Evolutionary conservation across 2,329 filamentous ascomycete genomes (phyloP), one percentile per base, ranked within the genome.

Genomic region (Xylaria sp.): DNA sequence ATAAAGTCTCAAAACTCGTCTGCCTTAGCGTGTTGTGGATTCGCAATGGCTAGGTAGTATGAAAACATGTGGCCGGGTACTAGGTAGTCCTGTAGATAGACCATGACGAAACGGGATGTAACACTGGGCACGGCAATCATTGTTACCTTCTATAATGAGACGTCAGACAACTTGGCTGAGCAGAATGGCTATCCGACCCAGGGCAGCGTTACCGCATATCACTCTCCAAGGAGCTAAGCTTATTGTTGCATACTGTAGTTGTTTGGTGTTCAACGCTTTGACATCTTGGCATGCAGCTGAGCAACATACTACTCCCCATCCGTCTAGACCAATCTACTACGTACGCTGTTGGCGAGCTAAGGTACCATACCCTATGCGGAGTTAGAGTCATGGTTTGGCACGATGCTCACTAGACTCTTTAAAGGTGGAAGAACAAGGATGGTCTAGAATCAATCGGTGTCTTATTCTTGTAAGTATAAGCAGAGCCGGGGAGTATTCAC

Each of bases 211-310:
- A 58, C 41, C 41, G 31, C 35, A 10, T 41, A 27, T 21, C 19
- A 5, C 25, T 21, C 41, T 19, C 25, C 4, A 31, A 17, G 23
- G 15, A 52, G 46, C 46, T 52, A 52, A 41, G 31, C 53, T 40
- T 47, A 9, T 47, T 48, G 10, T 43, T 23, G 23, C 25, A 46
- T 35, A n/a, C n/a, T n/a, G n/a, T n/a, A 35, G 41, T 27, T 33
- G 11, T 54, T 51, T 35, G 21, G 40, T 37, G 37, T 31, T 19
- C 15, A 40, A 40, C 47, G 40, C 53, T 23, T 23, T 37, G 54
- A 38, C 29, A 25, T 38, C 54, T 62, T 58, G 41, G 59, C 59
- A 4, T 40, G 35, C 11, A 53, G 54, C 31, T 51, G 46, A 25
- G 17, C 33, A 29, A 27, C 7, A 25, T 23, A 41, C 10, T 23